Evolutionary conservation across 805 yeast genomes (phyloP).

Genomic region (Hanseniaspora pseudoguilliermondii): DNA sequence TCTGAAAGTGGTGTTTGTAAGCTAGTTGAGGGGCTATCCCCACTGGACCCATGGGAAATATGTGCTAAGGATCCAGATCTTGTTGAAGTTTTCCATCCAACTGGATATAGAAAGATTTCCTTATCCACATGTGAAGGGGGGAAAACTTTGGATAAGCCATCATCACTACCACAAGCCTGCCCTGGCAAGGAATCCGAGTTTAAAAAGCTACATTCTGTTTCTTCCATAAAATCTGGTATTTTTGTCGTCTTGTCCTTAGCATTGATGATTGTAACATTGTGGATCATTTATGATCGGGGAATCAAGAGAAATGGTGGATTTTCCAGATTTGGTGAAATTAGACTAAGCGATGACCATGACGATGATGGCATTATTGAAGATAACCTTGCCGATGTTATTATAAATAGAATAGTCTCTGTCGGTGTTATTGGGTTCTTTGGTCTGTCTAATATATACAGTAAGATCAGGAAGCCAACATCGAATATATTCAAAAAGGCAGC

Average conservation of each 20-base stretch:
- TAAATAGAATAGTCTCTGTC: conserved; percentile 45
- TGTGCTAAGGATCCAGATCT: conserved; percentile 43
- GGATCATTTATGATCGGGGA: conserved; percentile 70
- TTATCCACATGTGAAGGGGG: conserved; percentile 81
- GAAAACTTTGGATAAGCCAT: conserved; percentile 42
- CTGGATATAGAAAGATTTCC: conserved; percentile 84
- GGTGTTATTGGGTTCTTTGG: conserved; percentile 41
- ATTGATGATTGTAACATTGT: conserved; percentile 40
- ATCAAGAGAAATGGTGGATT: conserved; percentile 68
- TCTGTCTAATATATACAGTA: conserved; percentile 16
- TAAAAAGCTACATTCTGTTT: conserved; percentile 38
- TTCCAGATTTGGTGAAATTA: conserved; percentile 68
- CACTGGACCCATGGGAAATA: conserved; percentile 48
- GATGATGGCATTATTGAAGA: conserved; percentile 53
- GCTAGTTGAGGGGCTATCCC: conserved; percentile 59
- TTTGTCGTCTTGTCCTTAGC: conserved; percentile 46
- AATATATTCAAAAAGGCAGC: not conserved
- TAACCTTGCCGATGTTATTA: conserved; percentile 44
- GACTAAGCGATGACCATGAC: conserved; percentile 63
- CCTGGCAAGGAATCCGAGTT: conserved; percentile 75
- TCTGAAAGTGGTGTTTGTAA: conserved; percentile 73
- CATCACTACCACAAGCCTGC: conserved; percentile 54
- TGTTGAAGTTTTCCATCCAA: conserved; percentile 69
- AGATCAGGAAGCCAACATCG: conserved; percentile 11
- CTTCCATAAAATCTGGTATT: conserved; percentile 40